A percentile compares a stretch with the other conserved stretches of the same genome.
phyloP scores from a whole-genome alignment of 805 yeast species.

The Zygoascus bituminiphila region DNA sequence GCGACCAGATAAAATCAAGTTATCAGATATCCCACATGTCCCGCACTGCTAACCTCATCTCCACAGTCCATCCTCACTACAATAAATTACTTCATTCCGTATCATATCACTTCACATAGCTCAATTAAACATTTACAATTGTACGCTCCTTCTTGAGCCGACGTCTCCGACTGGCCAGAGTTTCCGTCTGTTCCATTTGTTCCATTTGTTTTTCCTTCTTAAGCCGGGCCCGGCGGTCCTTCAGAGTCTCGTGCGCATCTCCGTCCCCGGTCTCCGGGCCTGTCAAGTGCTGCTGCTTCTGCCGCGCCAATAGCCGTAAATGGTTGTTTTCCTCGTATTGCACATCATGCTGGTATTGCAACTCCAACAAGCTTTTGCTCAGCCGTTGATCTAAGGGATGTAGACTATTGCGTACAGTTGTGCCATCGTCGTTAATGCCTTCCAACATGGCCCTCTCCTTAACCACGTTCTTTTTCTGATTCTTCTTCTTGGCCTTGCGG shows the following conservation, averaged over 20 bases:
- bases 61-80: no score
- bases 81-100: no score
- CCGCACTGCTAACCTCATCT: no score
- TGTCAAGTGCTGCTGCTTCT: neutral
- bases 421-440: constrained; percentile 3
- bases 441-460: constrained; percentile 17
- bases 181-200: constrained; percentile 22
- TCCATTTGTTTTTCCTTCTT: constrained; percentile 15
- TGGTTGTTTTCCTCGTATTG: constrained; percentile 1
- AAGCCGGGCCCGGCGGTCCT: constrained; percentile 25
- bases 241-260: constrained; percentile 24
- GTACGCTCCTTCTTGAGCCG: constrained; percentile 20
- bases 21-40: no score
- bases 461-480: constrained; percentile 20
- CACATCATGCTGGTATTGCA: constrained; percentile 17
- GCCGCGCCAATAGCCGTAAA: neutral
- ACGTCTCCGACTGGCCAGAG: constrained; percentile 25
- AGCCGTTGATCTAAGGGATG: constrained; percentile 25
- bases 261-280: constrained; percentile 8
- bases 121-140: constrained; percentile 2
- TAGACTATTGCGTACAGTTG: neutral
- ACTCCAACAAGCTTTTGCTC: constrained; percentile 25
- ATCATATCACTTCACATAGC: no score
- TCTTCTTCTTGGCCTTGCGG: constrained; percentile 26
- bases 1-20: no score